A percentile compares a stretch with the other conserved stretches of the same genome.
Evolutionary conservation across 75 land plant species (phyloP).

Genomic region (Pinus tabuliformis): DNA sequence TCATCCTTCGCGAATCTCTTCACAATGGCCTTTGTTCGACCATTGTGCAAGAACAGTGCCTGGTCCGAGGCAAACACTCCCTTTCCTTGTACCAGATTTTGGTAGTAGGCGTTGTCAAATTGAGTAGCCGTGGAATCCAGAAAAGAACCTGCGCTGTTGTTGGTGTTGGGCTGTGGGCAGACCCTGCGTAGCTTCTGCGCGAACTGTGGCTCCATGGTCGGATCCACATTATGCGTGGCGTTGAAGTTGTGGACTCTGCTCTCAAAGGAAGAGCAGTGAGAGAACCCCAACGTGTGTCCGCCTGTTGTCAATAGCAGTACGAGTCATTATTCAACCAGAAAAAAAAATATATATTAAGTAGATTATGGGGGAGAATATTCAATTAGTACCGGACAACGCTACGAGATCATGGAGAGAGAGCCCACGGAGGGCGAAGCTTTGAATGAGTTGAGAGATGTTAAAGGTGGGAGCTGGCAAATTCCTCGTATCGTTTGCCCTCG

Average conservation of each 20-base stretch:
- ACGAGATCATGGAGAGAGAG: constrained; percentile 11
- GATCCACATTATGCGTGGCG: not conserved
- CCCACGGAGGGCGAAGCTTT: constrained; percentile 19
- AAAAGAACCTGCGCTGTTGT: too few species aligned
- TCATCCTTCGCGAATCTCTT: constrained; percentile 16
- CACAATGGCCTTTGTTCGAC: constrained; percentile 31
- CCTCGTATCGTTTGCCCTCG: constrained; percentile 9
- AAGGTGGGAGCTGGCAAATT: constrained; percentile 22
- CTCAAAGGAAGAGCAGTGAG: constrained; percentile 10
- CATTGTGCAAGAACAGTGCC: too few species aligned
- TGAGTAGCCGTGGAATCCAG: too few species aligned
- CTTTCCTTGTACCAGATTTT: too few species aligned
- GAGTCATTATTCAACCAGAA: too few species aligned
- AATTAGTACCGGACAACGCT: not conserved
- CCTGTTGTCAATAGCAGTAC: not conserved
- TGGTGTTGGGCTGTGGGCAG: too few species aligned
- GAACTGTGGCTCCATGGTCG: constrained; percentile 7
- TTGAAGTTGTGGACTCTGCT: not conserved
- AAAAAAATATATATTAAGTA: too few species aligned
- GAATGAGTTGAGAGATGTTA: constrained; percentile 4
- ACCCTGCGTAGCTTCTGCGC: not conserved
- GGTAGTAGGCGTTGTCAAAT: too few species aligned
- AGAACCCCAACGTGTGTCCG: too few species aligned
- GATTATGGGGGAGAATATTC: too few species aligned
- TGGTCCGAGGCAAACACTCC: too few species aligned